phyloP scores from a whole-genome alignment of 2,329 filamentous ascomycete species.

The Botrytis fragariae region DNA sequence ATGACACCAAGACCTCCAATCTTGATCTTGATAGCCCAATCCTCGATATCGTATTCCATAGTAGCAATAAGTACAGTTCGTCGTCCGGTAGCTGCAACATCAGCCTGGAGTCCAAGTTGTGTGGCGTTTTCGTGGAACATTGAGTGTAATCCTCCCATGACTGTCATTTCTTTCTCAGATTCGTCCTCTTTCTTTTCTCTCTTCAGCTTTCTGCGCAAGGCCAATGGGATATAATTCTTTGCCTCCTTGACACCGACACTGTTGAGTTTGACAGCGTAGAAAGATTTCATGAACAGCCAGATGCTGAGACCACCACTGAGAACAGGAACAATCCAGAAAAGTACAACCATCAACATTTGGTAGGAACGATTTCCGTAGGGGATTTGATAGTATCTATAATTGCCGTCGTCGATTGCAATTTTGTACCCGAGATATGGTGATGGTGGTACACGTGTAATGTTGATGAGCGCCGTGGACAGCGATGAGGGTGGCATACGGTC shows the following conservation, averaged over 20 bases:
- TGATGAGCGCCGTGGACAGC: conserved; percentile 53
- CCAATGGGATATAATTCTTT: conserved; percentile 42
- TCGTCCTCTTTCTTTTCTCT: conserved; percentile 22
- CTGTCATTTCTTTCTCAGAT: conserved; percentile 25
- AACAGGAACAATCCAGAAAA: conserved; percentile 54
- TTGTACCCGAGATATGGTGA: conserved; percentile 55
- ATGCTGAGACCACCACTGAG: conserved; percentile 49
- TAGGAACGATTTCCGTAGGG: conserved; percentile 53
- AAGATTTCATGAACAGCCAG: conserved; percentile 57
- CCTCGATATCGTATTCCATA: conserved; percentile 71
- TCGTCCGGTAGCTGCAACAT: conserved; percentile 6
- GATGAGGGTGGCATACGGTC: conserved; percentile 61
- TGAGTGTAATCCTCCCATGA: conserved; percentile 17
- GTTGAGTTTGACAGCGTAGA: conserved; percentile 56
- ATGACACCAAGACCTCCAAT: conserved; percentile 69
- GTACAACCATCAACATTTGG: conserved; percentile 54
- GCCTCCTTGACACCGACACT: conserved; percentile 54
- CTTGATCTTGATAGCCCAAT: conserved; percentile 69
- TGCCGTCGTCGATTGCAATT: conserved; percentile 54
- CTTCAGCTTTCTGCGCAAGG: conserved; percentile 41
- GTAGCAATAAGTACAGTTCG: conserved; percentile 65
- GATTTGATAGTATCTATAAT: conserved; percentile 49
- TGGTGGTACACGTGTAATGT: conserved; percentile 55
- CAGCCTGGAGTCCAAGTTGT: conserved; percentile 14
- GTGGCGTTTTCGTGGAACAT: conserved; percentile 17